Evolutionary conservation across 371 early-diverging fungal genomes (phyloP).

Genomic region (Syncephalastrum racemosum): DNA sequence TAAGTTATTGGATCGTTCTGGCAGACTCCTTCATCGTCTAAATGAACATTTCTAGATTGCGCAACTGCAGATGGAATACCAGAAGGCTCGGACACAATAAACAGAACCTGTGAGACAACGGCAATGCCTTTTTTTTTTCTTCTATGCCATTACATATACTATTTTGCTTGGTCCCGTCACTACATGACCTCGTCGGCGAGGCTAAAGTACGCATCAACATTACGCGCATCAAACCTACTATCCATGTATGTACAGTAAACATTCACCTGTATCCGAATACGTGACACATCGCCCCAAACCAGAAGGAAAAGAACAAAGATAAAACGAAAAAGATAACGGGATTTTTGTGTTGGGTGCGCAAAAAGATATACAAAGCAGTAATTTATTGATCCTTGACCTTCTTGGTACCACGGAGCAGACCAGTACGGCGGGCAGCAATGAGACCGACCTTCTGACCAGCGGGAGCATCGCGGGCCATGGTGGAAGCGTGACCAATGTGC

Average conservation of each 20-base stretch:
- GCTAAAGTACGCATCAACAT: too few relatives aligned
- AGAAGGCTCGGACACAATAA: constrained; percentile 9
- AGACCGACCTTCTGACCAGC: constrained; percentile 99
- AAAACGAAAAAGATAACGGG: background rate
- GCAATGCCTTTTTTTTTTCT: too few relatives aligned
- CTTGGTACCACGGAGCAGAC: constrained; percentile 97
- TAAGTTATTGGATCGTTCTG: background rate
- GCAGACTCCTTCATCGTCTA: too few relatives aligned
- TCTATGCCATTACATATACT: too few relatives aligned
- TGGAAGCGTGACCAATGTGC: constrained; percentile 99
- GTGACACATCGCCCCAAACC: too few relatives aligned
- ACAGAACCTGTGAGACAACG: too few relatives aligned
- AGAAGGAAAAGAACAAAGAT: background rate
- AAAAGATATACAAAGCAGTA: constrained; percentile 3
- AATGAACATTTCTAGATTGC: constrained; percentile 9
- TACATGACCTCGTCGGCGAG: too few relatives aligned
- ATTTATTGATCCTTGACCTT: constrained; percentile 60
- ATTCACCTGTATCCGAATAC: too few relatives aligned
- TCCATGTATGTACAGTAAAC: too few relatives aligned
- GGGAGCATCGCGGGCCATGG: constrained; percentile 93
- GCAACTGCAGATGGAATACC: constrained; percentile 25
- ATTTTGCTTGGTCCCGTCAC: too few relatives aligned
- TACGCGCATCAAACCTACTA: too few relatives aligned
- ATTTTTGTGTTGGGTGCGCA: background rate
- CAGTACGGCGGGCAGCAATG: constrained; percentile 91